These are phyloP conservation scores for Mangifera indica DNA, from an alignment of 345 rosid genomes.

Conservation along the genomic window DNA sequence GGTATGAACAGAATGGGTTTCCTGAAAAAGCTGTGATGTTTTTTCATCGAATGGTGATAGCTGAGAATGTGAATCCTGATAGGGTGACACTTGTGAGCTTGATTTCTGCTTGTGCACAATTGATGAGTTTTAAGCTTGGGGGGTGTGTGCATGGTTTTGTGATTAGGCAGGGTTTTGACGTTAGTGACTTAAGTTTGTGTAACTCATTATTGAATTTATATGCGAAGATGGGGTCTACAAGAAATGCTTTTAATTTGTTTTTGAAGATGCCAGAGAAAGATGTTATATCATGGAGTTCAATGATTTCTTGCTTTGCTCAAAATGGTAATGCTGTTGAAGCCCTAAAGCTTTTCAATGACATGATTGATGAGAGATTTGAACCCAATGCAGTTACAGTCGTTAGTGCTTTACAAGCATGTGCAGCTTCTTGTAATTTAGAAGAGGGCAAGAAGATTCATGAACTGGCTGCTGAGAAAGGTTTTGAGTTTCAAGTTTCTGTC, in stretches of 20 bases:
- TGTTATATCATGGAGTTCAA: slow-evolving; percentile 59
- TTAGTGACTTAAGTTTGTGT: slow-evolving; percentile 28
- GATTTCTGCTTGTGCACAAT: slow-evolving; percentile 50
- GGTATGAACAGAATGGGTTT: slow-evolving; percentile 47
- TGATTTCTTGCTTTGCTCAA: slow-evolving; percentile 43
- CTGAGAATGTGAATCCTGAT: slow-evolving; percentile 35
- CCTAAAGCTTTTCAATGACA: slow-evolving; percentile 38
- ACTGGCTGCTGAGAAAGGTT: slow-evolving; percentile 38
- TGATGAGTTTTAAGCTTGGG: slow-evolving; percentile 43
- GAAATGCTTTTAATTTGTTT: slow-evolving; percentile 35
- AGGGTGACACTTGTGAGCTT: slow-evolving; percentile 46
- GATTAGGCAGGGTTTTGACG: slow-evolving; percentile 37
- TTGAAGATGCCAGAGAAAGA: slow-evolving; percentile 42
- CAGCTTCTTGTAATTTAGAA: slow-evolving; percentile 37
- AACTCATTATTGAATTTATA: slow-evolving; percentile 55
- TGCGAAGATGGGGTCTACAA: slow-evolving; percentile 38
- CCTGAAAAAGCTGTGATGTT: slow-evolving; percentile 39
- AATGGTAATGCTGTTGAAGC: slow-evolving; percentile 41
- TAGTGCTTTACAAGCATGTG: slow-evolving; percentile 52
- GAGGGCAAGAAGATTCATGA: slow-evolving; percentile 49
- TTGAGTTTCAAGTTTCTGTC: slow-evolving; percentile 39
- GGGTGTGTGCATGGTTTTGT: slow-evolving; percentile 48
- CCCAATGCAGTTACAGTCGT: slow-evolving; percentile 43
- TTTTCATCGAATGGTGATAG: slow-evolving; percentile 38
- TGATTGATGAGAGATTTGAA: slow-evolving; percentile 37